Percentiles rank a stretch among this genome's conserved stretches.
phyloP scores from a whole-genome alignment of 1,284 basidiomycete genomes.

The Puccinia sorghi region DNA sequence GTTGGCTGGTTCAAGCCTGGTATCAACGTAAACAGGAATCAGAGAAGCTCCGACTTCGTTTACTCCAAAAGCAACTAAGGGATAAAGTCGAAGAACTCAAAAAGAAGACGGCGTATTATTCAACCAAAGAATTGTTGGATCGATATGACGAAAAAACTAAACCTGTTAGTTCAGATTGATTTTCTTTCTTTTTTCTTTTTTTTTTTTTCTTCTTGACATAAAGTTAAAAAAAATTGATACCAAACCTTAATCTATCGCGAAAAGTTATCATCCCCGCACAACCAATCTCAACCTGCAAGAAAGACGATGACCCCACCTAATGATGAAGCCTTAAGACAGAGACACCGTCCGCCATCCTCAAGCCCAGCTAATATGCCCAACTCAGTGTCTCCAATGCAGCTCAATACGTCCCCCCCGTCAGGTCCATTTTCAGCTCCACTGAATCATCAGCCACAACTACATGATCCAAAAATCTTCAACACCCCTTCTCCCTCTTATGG shows the following conservation, averaged over 20 bases:
- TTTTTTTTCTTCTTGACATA: too few relatives aligned
- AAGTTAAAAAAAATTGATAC: background rate
- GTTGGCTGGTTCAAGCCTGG: constrained; percentile 81
- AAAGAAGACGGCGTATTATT: constrained; percentile 93
- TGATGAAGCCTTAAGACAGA: constrained; percentile 9
- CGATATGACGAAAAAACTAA: constrained; percentile 73
- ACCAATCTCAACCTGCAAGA: constrained; percentile 1
- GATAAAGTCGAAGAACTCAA: constrained; percentile 92
- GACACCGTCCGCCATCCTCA: constrained; percentile 4
- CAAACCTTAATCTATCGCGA: background rate
- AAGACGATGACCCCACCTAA: constrained; percentile 21
- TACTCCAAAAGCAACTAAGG: constrained; percentile 62
- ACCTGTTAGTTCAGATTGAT: constrained; percentile 51
- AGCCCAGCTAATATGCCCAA: background rate
- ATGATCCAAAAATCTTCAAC: background rate
- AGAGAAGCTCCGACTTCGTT: constrained; percentile 61
- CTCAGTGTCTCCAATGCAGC: background rate
- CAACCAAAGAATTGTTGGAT: constrained; percentile 83
- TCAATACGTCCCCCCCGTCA: background rate
- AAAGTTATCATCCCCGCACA: background rate
- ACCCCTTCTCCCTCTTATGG: constrained; percentile 37
- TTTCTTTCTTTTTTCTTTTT: too few relatives aligned
- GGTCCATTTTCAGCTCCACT: constrained; percentile 67
- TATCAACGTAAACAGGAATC: constrained; percentile 78
- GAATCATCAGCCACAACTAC: constrained; percentile 69